Conservation (phyloP, 768 basidiomycete species). For the Pleurotus pulmonarius region DNA sequence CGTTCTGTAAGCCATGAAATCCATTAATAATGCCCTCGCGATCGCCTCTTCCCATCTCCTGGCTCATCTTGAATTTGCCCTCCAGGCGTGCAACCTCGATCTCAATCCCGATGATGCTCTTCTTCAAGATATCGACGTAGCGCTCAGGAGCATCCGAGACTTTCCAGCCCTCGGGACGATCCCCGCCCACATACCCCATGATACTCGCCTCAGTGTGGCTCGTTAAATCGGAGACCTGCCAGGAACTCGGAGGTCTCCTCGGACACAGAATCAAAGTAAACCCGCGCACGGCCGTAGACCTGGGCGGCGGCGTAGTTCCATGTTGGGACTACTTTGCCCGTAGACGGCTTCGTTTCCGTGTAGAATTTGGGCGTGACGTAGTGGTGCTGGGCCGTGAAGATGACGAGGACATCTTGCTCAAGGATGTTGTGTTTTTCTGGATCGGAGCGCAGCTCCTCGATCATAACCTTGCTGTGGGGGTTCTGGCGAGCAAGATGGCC, state of each 20-base stretch:
- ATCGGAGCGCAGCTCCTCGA: conserved; percentile 9
- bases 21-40: conserved; percentile 17
- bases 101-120: conserved; percentile 23
- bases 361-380: conserved; percentile 24
- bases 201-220: conserved; percentile 10
- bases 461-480: conserved; percentile 20
- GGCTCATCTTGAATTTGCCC: conserved; percentile 22
- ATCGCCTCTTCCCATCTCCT: conserved; percentile 19
- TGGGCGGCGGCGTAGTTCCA: conserved; percentile 25
- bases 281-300: conserved; percentile 18
- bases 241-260: conserved; percentile 15
- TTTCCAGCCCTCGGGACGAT: conserved; percentile 10
- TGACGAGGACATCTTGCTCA: conserved; percentile 12
- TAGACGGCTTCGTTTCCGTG: conserved; percentile 21
- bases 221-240: conserved; percentile 12
- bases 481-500: conserved; percentile 23
- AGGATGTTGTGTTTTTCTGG: background rate
- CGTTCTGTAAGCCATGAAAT: conserved; percentile 14
- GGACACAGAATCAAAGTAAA: conserved; percentile 14
- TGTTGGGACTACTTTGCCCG: conserved; percentile 23
- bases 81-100: conserved; percentile 16
- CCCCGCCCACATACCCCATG: conserved; percentile 10
- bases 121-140: conserved; percentile 19
- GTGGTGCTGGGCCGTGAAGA: conserved; percentile 21
- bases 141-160: conserved; percentile 17